Base-by-base conservation (phyloP, 345 rosid genomes). In the Crucihimalaya himalaica region DNA sequence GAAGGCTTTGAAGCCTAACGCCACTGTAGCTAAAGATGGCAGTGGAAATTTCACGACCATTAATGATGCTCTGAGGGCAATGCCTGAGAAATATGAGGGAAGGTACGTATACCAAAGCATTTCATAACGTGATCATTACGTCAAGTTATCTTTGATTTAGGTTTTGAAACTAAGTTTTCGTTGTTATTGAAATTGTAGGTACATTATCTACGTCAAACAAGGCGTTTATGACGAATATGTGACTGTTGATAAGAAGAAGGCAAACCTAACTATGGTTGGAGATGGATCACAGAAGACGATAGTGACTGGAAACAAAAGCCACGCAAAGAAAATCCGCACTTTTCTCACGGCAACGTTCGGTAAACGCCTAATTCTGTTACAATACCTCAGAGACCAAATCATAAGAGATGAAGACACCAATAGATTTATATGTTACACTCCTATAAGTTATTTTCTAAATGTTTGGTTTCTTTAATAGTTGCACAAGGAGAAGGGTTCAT, bases 231-330 rank as follows among this genome's bases (percentile, higher is more conserved):
- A 87, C 0, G 97, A 93, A 76, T 54, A 37, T 6, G 95, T 90
- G 45, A 75, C 34, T 8, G 77, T 93, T 35, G 70, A 81, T 2
- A 86, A 84, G 78, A 77, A 76, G 52, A 88, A 80, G 82, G 79
- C 42, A 1, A 92, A 89, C 53, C 50, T 89, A 16, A 87, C 92
- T 35, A 80, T 92, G 72, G 81, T 74, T 25, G 98, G 98, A 16
- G 98, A 89, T 58, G 98, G 98, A 62, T 88, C 96, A n/a, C 88
- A 85, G 62, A 93, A 90, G 85, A 77, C 83, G 4, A 71, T 88
- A n/a, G 60, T 90, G 57, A 86, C 91, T 1, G 98, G 97, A 6
- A 80, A 37, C 71, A 90, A 84, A 72, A 90, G 85, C 69, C 57
- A 46, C 15, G 83, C 64, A 0, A 93, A 85, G 37, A 90, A 88